Base-by-base conservation (phyloP, 805 yeast species). In the Nakazawaea holstii region DNA sequence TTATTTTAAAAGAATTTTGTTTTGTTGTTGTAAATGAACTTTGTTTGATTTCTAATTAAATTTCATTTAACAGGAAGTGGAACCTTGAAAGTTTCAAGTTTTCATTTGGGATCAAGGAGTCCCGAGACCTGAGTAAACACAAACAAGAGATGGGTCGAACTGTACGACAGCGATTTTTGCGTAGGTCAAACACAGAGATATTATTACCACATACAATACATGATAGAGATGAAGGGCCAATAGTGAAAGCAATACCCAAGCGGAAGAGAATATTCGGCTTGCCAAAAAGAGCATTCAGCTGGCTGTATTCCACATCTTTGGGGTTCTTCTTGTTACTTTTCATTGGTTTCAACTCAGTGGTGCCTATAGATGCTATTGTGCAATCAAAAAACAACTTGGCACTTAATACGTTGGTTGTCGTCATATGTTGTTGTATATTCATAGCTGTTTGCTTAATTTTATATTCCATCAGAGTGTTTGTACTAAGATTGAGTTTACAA, bases 361-460 rank as follows among this genome's bases (percentile, higher is more conserved):
- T 92, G 0, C 95, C 95, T 0, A 77, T 89, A 13, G 97, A 92
- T 63, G 80, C 89, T 29, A 80, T 90, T 50, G 72, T 77, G 1
- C 76, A 79, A 54, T 72, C 84, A 1, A 69, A 79, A 2, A 69
- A 69, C 7, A 77, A 78, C 50, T 79, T 86, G 55, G 94, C 87
- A 1, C 69, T 87, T 60, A 88, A 90, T 60, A 79, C 92, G 3
- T 83, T 91, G 52, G 87, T 91, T 50, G 87, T 90, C 17, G 79
- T 87, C 7, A 77, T 81, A 39, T 88, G 85, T 6, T 73, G 87
- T 56, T 87, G 81, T 2, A 65, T 79, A 1, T 80, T 87, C 52
- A 68, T 80, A 1, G 49, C 84, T 0, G 54, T 75, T 6, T 65
- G 80, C 3, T 52, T 81, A 0, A 52, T 79, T 1, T 60, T 86